Conservation (phyloP, 768 basidiomycete genomes). For the Suillus paluster region DNA sequence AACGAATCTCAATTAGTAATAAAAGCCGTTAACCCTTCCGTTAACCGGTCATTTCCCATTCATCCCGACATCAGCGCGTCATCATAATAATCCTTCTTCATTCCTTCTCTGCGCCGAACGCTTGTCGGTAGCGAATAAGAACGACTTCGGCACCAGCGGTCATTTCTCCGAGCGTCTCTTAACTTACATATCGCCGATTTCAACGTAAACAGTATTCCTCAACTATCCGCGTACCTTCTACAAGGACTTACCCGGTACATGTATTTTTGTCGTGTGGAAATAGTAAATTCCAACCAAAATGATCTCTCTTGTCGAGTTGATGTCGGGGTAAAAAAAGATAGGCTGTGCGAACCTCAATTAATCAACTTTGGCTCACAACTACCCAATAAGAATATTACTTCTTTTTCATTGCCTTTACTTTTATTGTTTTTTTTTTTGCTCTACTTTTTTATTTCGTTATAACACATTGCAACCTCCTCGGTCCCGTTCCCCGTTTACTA, state of each 20-base stretch:
- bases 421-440: not conserved
- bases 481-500: slow-evolving; percentile 12
- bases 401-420: slow-evolving; percentile 12
- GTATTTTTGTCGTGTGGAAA: not conserved
- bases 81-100: too few species aligned
- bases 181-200: too few species aligned
- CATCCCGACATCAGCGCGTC: slow-evolving; percentile 12
- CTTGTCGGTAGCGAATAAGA: slow-evolving; percentile 42
- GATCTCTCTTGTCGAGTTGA: not conserved
- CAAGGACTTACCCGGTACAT: too few species aligned
- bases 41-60: slow-evolving; percentile 35
- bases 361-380: slow-evolving; percentile 12
- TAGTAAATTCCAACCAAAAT: not conserved
- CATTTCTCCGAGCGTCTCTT: slow-evolving; percentile 7
- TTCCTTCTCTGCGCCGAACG: slow-evolving; percentile 28
- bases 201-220: too few species aligned
- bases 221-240: too few species aligned
- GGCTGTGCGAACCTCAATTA: slow-evolving; percentile 17
- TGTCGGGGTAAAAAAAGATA: slow-evolving; percentile 8
- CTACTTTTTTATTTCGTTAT: too few species aligned
- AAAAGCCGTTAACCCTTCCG: too few species aligned
- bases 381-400: slow-evolving; percentile 15
- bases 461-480: too few species aligned
- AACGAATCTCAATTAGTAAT: too few species aligned
- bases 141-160: slow-evolving; percentile 5